Evolutionary conservation across 768 basidiomycete species (phyloP), one percentile per base, ranked within the genome.

Genomic region (Agrocybe pediades): DNA sequence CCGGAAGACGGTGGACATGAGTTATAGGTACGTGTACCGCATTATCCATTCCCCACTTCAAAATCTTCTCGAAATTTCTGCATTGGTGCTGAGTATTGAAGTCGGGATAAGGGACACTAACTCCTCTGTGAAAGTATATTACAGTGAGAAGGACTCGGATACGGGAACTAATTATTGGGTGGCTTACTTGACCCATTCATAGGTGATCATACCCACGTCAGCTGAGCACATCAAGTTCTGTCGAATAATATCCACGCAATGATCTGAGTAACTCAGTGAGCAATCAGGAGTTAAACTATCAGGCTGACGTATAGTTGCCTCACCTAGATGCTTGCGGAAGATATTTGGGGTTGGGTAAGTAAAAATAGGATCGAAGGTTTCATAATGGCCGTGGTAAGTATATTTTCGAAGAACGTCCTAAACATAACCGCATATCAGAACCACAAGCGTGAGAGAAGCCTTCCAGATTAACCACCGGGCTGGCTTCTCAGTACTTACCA

Each of bases 161-260:
- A 17, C 15, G 19, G 9, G 29, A 16, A 9, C n/a, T 13, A n/a
- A 13, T n/a, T 21, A 21, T 15, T 13, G 19, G 9, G 26, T 30
- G 17, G 25, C 49, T 17, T 56, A 56, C 54, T 21, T 45, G 33
- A 56, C 54, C 54, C 54, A 56, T 41, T 56, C 54, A 26, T 44
- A 56, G 19, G 54, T 51, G 41, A 56, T 41, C 49, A 56, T 50
- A 9, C 42, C 54, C 21, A 47, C 49, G 16, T 56, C 54, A 6
- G 54, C 54, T 6, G 48, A 41, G 21, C 54, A 56, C 47, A 56
- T 56, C 21, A 56, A 17, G 16, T 50, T 30, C 45, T 56, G 54
- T 13, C 54, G 54, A 23, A 56, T 30, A 15, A 51, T 56, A n/a
- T 56, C 54, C 9, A 56, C 43, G 16, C 54, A 56, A 24, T 56